Conservation (phyloP, 2,329 filamentous ascomycete species). For the Calonectria hawksworthii region DNA sequence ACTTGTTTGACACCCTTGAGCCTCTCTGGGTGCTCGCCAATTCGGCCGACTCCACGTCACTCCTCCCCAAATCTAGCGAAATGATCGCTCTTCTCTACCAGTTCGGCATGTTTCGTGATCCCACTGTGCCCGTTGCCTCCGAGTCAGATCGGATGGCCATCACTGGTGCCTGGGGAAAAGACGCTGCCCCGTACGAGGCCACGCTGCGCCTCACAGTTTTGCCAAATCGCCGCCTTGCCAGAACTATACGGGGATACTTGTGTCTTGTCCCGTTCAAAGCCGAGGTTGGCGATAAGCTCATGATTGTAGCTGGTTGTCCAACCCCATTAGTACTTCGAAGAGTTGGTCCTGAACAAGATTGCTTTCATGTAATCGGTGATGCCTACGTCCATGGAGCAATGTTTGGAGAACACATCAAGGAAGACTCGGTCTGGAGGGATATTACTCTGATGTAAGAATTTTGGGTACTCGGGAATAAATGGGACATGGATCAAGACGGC, state of each 20-base stretch:
- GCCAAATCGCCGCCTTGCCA: constrained; percentile 33
- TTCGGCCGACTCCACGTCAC: constrained; percentile 31
- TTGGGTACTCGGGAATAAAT: not conserved
- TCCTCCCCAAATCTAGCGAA: constrained; percentile 34
- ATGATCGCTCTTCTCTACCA: constrained; percentile 30
- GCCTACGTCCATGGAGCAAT: constrained; percentile 36
- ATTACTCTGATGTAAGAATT: constrained; percentile 23
- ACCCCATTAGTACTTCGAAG: constrained; percentile 34
- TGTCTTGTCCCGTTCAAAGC: constrained; percentile 36
- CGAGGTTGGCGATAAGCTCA: constrained; percentile 31
- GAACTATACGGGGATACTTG: constrained; percentile 36
- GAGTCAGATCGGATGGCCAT: constrained; percentile 19
- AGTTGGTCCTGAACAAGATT: constrained; percentile 23
- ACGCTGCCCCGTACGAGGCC: constrained; percentile 34
- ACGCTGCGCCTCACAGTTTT: constrained; percentile 30
- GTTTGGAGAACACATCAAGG: constrained; percentile 34
- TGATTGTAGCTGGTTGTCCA: constrained; percentile 37
- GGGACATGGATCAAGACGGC: not conserved
- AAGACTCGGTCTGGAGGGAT: constrained; percentile 29
- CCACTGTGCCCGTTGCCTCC: constrained; percentile 21
- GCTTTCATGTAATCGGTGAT: constrained; percentile 32
- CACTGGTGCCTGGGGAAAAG: constrained; percentile 25
- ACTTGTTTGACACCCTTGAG: constrained; percentile 38
- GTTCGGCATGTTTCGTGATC: constrained; percentile 28
- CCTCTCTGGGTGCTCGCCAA: constrained; percentile 40